Percentiles rank a stretch among this genome's conserved stretches.
phyloP scores from a whole-genome alignment of 257 asterid species.

The Sherardia arvensis region DNA sequence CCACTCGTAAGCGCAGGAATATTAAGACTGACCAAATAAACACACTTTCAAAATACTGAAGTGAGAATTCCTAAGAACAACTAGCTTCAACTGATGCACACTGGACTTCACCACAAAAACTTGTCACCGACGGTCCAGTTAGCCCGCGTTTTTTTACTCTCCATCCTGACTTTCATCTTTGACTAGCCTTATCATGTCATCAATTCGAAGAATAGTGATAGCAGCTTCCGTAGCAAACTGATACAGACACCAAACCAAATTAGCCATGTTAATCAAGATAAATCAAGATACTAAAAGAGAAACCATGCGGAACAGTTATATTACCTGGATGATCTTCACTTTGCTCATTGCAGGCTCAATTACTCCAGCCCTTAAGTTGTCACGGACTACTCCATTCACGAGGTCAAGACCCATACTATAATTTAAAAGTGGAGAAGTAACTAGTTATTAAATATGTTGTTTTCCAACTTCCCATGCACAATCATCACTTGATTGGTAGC shows the following conservation, averaged over 20 bases:
- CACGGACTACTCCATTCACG: slow-evolving; percentile 65
- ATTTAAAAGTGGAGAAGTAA: background rate
- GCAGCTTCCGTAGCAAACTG: slow-evolving; percentile 99
- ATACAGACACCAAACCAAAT: background rate
- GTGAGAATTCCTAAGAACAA: background rate
- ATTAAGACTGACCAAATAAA: background rate
- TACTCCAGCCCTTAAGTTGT: slow-evolving; percentile 91
- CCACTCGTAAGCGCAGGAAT: background rate
- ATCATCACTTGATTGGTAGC: background rate
- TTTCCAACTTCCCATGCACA: background rate
- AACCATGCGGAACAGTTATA: background rate
- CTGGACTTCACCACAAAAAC: background rate
- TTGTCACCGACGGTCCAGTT: background rate
- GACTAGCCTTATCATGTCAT: slow-evolving; percentile 89
- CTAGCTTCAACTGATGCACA: background rate
- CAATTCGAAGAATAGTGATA: slow-evolving; percentile 93
- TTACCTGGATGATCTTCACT: slow-evolving; percentile 93
- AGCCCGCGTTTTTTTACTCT: slow-evolving; percentile 16
- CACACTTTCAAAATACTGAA: background rate
- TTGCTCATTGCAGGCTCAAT: slow-evolving; percentile 99
- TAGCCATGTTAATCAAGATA: background rate
- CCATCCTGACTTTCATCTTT: slow-evolving; percentile 77
- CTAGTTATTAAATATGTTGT: background rate
- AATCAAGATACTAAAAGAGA: background rate
- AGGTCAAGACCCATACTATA: slow-evolving; percentile 85